Evolutionary conservation across 208 protist species (phyloP), one percentile per base, ranked within the genome.

Genomic region (Crithidia thermophila): DNA sequence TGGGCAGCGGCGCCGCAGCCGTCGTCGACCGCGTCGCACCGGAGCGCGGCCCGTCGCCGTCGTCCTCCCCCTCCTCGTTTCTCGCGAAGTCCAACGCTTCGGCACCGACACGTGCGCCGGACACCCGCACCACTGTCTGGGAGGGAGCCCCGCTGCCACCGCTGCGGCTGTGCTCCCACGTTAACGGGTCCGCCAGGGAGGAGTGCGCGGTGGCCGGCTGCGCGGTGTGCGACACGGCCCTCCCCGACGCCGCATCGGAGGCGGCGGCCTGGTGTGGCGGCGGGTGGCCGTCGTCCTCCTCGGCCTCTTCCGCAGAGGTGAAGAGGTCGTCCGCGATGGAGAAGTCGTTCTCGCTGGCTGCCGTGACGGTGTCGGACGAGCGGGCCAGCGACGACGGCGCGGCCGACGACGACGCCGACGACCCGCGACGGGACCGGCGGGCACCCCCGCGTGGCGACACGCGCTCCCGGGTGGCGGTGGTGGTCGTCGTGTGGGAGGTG

Each of bases 261-360:
- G 36, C 36, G 10, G 43, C 27, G 20, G 43, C n/a, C 13, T 10
- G 33, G 33, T 43, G 49, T 25, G 18, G n/a, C 2, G 9, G 31
- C 33, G 3, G 52, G 9, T 63, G 40, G 20, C 30, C 21, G 31
- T 56, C 57, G 13, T 33, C 39, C 16, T 66, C 68, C 45, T 49
- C 68, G 30, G 39, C 59, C 28, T 75, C 59, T 40, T 68, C 60
- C 0, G 43, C 68, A 16, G 68, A 67, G 7, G 53, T 62, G 27
- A 75, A 67, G 7, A 67, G 42, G 21, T 75, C 59, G 27, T 60
- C 68, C 1, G 58, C 59, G 28, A 63, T 28, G 43, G 60, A 68
- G 59, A 62, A 68, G 36, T 75, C 52, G 53, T 42, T 57, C 23
- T 42, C 42, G 53, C 53, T 68, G 23, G 52, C 61, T 0, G 59